Percentiles rank a stretch among this genome's conserved stretches.
phyloP scores from a whole-genome alignment of 2,329 filamentous ascomycete genomes.

The Xylaria sp. region DNA sequence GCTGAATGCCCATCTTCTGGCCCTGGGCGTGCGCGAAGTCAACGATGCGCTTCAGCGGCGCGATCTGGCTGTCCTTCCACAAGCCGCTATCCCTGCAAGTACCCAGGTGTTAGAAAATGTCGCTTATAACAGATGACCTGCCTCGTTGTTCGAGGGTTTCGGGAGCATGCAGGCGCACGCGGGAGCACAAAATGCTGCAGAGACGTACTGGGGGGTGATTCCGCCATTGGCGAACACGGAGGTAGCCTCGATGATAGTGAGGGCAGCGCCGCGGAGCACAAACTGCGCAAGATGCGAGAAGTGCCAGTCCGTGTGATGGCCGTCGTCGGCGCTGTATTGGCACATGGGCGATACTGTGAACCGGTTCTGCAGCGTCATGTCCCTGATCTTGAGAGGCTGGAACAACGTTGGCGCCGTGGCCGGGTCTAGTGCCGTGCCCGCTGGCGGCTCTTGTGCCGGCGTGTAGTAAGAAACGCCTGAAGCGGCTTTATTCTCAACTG shows the following conservation, averaged over 20 bases:
- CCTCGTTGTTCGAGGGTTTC: not conserved
- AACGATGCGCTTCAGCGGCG: constrained; percentile 69
- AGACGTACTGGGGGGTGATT: constrained; percentile 67
- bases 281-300: constrained; percentile 82
- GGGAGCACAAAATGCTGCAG: not conserved
- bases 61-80: constrained; percentile 85
- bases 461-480: constrained; percentile 58
- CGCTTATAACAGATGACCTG: not conserved
- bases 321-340: constrained; percentile 60
- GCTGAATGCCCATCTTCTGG: constrained; percentile 78
- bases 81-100: constrained; percentile 66
- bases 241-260: constrained; percentile 80
- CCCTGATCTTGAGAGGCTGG: constrained; percentile 60
- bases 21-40: constrained; percentile 82
- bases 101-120: not conserved
- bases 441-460: constrained; percentile 57
- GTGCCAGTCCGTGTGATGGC: constrained; percentile 82
- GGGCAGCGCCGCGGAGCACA: constrained; percentile 73
- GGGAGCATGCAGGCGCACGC: not conserved
- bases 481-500: constrained; percentile 46
- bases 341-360: constrained; percentile 67
- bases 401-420: constrained; percentile 58
- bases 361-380: constrained; percentile 60
- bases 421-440: constrained; percentile 53
- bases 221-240: constrained; percentile 76